Conservation (phyloP, 2,329 filamentous ascomycete species). For the Cladosporium sp. region DNA sequence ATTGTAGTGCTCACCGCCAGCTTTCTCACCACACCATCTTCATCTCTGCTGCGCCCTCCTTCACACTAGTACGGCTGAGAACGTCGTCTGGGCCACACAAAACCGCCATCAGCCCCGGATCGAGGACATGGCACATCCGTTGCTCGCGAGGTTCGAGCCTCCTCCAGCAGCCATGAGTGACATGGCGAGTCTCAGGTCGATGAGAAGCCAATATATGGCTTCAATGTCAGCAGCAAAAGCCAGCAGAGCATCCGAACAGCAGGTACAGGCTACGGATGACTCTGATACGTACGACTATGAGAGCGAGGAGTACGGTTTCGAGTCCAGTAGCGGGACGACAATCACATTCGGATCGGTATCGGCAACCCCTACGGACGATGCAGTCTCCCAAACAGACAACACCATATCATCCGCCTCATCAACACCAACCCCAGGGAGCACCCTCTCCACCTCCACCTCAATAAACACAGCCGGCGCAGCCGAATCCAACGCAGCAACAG, state of each 20-base stretch:
- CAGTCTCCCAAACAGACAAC: background rate
- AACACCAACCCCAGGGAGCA: background rate
- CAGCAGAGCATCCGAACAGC: slow-evolving; percentile 1
- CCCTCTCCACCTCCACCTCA: background rate
- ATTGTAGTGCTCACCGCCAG: background rate
- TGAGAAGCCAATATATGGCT: background rate
- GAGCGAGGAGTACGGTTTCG: background rate
- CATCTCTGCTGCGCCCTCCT: slow-evolving; percentile 3
- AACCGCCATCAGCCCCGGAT: background rate
- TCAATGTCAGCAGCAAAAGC: background rate
- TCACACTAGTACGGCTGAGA: background rate
- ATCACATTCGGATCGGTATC: background rate
- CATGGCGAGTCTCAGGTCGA: background rate
- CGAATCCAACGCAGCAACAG: background rate
- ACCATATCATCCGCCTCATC: background rate
- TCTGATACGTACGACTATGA: background rate
- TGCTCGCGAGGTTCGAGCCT: background rate
- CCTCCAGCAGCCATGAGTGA: slow-evolving; percentile 1
- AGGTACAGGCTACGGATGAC: background rate
- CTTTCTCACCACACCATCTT: background rate
- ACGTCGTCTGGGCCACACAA: background rate
- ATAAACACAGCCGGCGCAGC: background rate
- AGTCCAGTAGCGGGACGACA: background rate
- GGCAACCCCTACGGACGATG: background rate
- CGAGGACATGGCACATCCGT: background rate